phyloP scores from a whole-genome alignment of 345 rosid species.

The Odontarrhena argentea region DNA sequence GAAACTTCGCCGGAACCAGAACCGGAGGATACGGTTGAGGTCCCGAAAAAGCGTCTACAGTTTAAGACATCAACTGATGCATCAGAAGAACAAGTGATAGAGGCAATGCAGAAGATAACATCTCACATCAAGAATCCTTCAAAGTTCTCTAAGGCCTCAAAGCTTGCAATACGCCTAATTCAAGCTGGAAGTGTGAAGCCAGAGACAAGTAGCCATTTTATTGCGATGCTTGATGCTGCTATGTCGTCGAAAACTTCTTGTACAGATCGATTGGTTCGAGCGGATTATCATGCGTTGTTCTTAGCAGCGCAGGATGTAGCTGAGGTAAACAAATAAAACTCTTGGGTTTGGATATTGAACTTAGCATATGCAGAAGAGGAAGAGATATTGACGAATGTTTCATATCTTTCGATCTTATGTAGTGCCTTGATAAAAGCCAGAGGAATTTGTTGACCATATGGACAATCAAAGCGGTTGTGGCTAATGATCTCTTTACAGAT shows the following conservation, averaged over 20 bases:
- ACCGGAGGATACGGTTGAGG: constrained; percentile 42
- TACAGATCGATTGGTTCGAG: constrained; percentile 72
- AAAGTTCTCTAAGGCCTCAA: constrained; percentile 87
- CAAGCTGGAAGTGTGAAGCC: constrained; percentile 93
- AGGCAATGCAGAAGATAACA: constrained; percentile 93
- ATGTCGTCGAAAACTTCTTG: constrained; percentile 72
- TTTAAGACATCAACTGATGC: constrained; percentile 92
- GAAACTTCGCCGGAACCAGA: constrained; percentile 37
- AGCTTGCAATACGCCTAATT: constrained; percentile 84
- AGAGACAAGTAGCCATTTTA: constrained; percentile 67
- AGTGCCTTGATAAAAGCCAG: constrained; percentile 78
- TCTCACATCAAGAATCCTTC: constrained; percentile 76
- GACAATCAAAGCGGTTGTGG: constrained; percentile 79
- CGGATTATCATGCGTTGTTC: constrained; percentile 80
- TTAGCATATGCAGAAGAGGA: not conserved
- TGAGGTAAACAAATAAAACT: constrained; percentile 51
- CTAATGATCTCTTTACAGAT: constrained; percentile 89
- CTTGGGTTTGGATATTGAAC: not conserved
- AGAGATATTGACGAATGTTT: constrained; percentile 26
- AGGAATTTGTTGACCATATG: constrained; percentile 66
- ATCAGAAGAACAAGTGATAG: constrained; percentile 75
- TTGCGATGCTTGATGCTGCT: constrained; percentile 81
- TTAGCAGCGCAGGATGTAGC: constrained; percentile 77
- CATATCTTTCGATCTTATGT: constrained; percentile 31
- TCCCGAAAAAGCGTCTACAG: constrained; percentile 63